Evolutionary conservation across 148 eudicot genomes (phyloP), one percentile per base, ranked within the genome.

Genomic region (Cornus controversa): DNA sequence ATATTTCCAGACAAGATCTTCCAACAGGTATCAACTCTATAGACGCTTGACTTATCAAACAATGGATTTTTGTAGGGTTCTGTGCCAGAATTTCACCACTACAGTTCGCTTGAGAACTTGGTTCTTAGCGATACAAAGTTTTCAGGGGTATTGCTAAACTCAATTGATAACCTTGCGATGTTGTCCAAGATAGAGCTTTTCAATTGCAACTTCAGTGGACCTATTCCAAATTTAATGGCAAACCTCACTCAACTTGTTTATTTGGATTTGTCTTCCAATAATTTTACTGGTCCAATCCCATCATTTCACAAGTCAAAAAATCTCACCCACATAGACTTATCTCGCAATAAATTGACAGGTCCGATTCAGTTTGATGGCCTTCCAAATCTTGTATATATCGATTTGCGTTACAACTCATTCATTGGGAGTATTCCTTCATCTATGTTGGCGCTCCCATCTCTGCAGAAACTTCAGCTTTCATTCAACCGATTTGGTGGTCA

Each of bases 361-460:
- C 60, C 62, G 10, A 28, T 80, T 23, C 42, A 66, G 24, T 80
- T 74, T 80, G 64, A n/a, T 18, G 64, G 45, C 27, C 75, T 79
- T 26, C 29, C 77, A 53, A 83, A 70, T 20, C 40, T 74, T 57
- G 54, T 36, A n/a, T n/a, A n/a, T n/a, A n/a, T n/a, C n/a, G n/a
- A n/a, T n/a, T n/a, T n/a, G n/a, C n/a, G n/a, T n/a, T 16, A 18
- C 69, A 84, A 80, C 69, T 73, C 24, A 9, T 31, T 84, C 27
- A 22, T 54, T 20, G 86, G 79, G 23, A 69, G 42, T 22, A 80
- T 84, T 24, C 83, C 86, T 3, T 8, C 20, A 54, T 45, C 77
- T 22, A 22, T 84, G 42, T 78, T 78, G 31, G 37, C 73, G 13
- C 57, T 77, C 10, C 67, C 70, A 54, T 78, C 76, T 16, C 34